phyloP scores from a whole-genome alignment of 176 grass and related monocot genomes.

The Musa troglodytarum region DNA sequence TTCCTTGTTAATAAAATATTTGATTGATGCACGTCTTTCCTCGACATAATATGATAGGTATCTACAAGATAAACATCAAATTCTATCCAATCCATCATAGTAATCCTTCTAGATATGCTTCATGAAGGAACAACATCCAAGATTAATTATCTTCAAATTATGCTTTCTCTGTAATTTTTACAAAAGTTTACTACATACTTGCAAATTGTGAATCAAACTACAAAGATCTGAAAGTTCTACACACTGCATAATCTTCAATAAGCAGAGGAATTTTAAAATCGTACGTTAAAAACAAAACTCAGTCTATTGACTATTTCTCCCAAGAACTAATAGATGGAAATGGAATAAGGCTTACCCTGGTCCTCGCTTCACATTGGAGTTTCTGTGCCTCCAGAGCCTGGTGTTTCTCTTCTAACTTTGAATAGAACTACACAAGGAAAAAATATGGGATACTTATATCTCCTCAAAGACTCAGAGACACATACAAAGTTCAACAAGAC shows the following conservation, averaged over 20 bases:
- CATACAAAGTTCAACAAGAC: neutral
- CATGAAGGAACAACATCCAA: neutral
- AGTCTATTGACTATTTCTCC: neutral
- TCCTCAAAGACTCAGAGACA: slow-evolving; percentile 6
- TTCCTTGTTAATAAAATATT: too few relatives aligned
- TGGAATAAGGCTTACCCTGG: slow-evolving; percentile 42
- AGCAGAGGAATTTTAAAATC: neutral
- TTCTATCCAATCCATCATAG: neutral
- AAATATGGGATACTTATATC: neutral
- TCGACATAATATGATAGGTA: neutral
- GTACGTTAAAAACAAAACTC: neutral
- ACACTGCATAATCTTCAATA: neutral
- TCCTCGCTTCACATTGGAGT: slow-evolving; percentile 54
- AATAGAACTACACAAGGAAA: slow-evolving; percentile 52
- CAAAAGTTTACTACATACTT: neutral
- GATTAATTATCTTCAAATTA: too few relatives aligned
- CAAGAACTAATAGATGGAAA: neutral
- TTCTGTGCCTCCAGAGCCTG: slow-evolving; percentile 82
- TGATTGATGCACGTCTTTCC: too few relatives aligned
- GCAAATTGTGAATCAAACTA: neutral
- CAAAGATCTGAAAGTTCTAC: neutral
- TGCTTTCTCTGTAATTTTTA: too few relatives aligned
- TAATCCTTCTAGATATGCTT: neutral
- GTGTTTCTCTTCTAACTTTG: slow-evolving; percentile 93
- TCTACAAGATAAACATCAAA: neutral